These are phyloP conservation scores for Gossypium schwendimanii DNA, from an alignment of 441 rosid species.

Conservation along the genomic window DNA sequence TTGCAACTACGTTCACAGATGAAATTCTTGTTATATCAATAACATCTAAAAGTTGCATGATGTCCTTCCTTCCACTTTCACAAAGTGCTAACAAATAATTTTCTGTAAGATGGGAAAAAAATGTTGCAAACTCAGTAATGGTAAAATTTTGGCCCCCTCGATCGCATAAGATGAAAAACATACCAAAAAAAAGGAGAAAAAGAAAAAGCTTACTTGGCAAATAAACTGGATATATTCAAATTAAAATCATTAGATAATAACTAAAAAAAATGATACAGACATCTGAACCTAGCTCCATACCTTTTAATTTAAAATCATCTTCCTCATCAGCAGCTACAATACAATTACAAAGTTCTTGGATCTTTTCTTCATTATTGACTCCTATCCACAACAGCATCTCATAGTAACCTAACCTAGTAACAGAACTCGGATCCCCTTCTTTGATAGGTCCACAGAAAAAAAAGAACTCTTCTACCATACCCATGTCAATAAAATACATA, in stretches of 20 bases:
- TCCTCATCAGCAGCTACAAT: conserved; percentile 25
- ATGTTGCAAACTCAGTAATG: not conserved
- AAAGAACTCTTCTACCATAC: conserved; percentile 57
- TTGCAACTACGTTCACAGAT: conserved; percentile 31
- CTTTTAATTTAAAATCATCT: conserved; percentile 35
- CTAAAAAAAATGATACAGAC: not conserved
- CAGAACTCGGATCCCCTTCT: conserved; percentile 33
- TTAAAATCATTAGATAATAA: not conserved
- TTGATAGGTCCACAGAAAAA: conserved; percentile 33
- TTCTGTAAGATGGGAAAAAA: conserved; percentile 34
- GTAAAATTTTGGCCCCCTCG: not conserved
- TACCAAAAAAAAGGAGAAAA: not conserved
- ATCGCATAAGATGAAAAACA: not conserved
- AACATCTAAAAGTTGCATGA: conserved; percentile 48
- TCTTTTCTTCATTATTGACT: conserved; percentile 43
- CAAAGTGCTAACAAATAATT: conserved; percentile 69
- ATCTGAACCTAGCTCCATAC: conserved; percentile 27
- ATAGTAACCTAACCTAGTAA: conserved; percentile 60
- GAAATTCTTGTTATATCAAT: conserved; percentile 56
- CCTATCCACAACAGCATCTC: conserved; percentile 69
- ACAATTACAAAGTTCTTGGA: conserved; percentile 42
- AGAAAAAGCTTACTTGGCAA: not conserved
- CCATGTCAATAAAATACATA: conserved; percentile 51
- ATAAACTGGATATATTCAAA: not conserved
- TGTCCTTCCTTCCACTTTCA: conserved; percentile 44